Percentiles rank a stretch among this genome's conserved stretches.
phyloP scores from a whole-genome alignment of 2,329 filamentous ascomycete species.

The Pestalotiopsis sp. region DNA sequence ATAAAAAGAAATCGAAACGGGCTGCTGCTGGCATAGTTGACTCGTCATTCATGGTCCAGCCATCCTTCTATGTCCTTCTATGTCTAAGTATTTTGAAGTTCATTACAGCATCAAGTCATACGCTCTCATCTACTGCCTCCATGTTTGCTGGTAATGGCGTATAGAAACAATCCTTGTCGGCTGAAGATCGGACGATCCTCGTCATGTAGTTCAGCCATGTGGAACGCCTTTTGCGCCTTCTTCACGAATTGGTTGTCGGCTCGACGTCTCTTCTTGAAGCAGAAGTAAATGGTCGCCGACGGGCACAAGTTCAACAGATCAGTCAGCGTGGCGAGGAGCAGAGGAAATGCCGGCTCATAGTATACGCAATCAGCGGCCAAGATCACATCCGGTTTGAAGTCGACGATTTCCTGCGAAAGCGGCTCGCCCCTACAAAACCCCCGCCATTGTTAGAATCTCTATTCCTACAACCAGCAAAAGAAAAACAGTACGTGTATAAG shows the following conservation, averaged over 20 bases:
- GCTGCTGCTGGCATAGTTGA: neutral
- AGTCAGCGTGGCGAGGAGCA: slow-evolving; percentile 77
- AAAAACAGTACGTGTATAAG: neutral
- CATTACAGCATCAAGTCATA: slow-evolving; percentile 8
- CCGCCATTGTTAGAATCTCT: slow-evolving; percentile 18
- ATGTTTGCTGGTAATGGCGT: slow-evolving; percentile 50
- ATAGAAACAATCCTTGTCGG: slow-evolving; percentile 62
- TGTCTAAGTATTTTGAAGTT: neutral
- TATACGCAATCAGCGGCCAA: slow-evolving; percentile 98
- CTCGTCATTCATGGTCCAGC: neutral
- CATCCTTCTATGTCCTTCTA: neutral
- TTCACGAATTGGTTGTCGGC: slow-evolving; percentile 79
- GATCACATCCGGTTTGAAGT: slow-evolving; percentile 72
- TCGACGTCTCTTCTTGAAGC: slow-evolving; percentile 89
- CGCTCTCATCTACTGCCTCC: slow-evolving; percentile 1
- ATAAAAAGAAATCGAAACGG: neutral
- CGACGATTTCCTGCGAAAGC: slow-evolving; percentile 52
- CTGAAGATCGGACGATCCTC: slow-evolving; percentile 60
- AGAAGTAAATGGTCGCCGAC: slow-evolving; percentile 70
- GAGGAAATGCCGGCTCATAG: slow-evolving; percentile 91
- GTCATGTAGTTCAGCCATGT: slow-evolving; percentile 63
- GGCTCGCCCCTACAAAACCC: slow-evolving; percentile 56
- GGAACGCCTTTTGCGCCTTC: slow-evolving; percentile 67
- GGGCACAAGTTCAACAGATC: slow-evolving; percentile 76
- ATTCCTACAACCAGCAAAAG: neutral